Conservation (phyloP, 2,329 filamentous ascomycete species). For the Colletotrichum liaoningense region DNA sequence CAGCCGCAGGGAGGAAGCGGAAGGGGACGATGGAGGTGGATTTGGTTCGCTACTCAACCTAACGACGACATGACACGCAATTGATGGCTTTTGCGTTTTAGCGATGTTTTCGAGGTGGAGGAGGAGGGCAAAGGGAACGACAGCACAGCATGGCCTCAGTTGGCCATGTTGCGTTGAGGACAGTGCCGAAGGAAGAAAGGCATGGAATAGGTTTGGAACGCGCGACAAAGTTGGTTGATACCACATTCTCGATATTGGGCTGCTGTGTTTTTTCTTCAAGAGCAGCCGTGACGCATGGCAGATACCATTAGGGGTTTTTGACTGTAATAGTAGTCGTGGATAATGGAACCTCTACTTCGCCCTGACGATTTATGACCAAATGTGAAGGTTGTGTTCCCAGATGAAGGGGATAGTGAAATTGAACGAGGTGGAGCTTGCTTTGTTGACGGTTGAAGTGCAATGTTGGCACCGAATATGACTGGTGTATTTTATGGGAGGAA, state of each 20-base stretch:
- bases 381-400: not conserved
- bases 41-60: conserved; percentile 32
- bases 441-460: no score
- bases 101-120: conserved; percentile 25
- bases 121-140: not conserved
- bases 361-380: not conserved
- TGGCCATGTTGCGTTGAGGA: conserved; percentile 11
- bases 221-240: conserved; percentile 31
- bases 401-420: not conserved
- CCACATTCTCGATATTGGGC: conserved; percentile 30
- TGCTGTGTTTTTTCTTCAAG: conserved; percentile 12
- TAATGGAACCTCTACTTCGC: conserved; percentile 25
- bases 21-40: not conserved
- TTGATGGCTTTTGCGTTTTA: conserved; percentile 35
- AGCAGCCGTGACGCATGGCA: conserved; percentile 10
- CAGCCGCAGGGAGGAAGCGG: not conserved
- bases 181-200: not conserved
- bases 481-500: no score
- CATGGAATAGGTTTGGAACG: conserved; percentile 16
- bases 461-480: no score
- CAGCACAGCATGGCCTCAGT: conserved; percentile 8
- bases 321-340: conserved; percentile 35
- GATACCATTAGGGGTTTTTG: conserved; percentile 25
- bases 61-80: conserved; percentile 37
- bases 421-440: not conserved